phyloP scores from a whole-genome alignment of 202 grass and related monocot genomes.

The Cymbopogon flexuosus region DNA sequence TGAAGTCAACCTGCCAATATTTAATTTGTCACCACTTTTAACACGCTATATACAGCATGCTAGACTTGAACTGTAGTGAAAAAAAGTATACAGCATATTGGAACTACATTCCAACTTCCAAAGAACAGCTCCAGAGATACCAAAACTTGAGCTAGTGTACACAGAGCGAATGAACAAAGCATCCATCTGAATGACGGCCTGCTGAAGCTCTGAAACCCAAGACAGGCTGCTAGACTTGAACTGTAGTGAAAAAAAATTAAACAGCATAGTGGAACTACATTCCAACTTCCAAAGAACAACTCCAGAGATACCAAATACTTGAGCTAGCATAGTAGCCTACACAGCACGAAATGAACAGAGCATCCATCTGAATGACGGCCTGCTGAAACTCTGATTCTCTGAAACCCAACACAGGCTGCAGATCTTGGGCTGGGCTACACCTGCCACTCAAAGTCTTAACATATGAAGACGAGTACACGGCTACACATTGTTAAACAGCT shows the following conservation, averaged over 20 bases:
- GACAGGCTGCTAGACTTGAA: not conserved
- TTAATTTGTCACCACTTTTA: not conserved
- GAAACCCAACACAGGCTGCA: not conserved
- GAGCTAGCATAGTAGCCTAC: not conserved
- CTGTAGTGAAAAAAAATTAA: not conserved
- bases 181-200: not conserved
- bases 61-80: not conserved
- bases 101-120: not conserved
- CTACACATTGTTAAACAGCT: not conserved
- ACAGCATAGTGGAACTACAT: not conserved
- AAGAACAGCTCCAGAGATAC: not conserved
- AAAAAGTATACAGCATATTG: not conserved
- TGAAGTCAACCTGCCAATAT: not conserved
- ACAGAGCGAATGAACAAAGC: not conserved
- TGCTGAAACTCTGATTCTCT: conserved; percentile 18
- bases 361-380: not conserved
- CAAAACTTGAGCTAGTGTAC: not conserved
- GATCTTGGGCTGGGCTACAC: not conserved
- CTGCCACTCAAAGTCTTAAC: too few species aligned
- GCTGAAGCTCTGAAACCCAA: not conserved
- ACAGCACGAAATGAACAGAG: not conserved
- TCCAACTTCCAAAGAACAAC: not conserved
- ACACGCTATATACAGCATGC: not conserved
- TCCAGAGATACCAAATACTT: not conserved
- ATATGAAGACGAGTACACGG: too few species aligned